Conservation (phyloP, 768 basidiomycete species). For the Dioszegia aurantiaca region DNA sequence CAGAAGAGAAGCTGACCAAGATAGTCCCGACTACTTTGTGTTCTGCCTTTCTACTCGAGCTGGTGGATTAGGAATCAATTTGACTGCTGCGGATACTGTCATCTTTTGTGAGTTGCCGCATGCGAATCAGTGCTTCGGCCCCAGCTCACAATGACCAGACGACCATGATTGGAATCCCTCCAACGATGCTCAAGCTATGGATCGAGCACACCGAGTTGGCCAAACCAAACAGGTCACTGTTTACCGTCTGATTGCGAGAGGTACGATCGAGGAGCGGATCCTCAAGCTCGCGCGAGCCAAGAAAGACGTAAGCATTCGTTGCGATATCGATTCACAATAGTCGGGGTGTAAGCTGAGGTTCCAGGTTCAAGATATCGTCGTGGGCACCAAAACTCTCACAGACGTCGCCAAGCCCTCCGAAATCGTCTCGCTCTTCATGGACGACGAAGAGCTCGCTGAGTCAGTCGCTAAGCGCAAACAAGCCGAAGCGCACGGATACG, state of each 20-base stretch:
- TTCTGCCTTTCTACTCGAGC: conserved; percentile 90
- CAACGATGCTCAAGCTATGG: conserved; percentile 98
- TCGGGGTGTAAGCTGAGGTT: conserved; percentile 2
- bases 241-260: conserved; percentile 78
- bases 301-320: conserved; percentile 73
- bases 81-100: conserved; percentile 75
- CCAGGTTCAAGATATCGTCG: conserved; percentile 97
- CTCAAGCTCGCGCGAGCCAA: conserved; percentile 92
- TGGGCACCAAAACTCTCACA: conserved; percentile 91
- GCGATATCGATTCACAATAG: no score
- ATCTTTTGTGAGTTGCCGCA: conserved; percentile 62
- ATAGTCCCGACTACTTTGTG: conserved; percentile 79
- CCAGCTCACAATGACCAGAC: conserved; percentile 50
- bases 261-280: conserved; percentile 75
- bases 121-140: not conserved
- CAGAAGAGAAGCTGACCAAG: not conserved
- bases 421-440: conserved; percentile 88
- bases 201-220: conserved; percentile 91
- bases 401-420: conserved; percentile 93
- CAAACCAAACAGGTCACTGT: conserved; percentile 97
- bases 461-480: conserved; percentile 50
- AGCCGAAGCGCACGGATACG: conserved; percentile 46
- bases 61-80: conserved; percentile 67
- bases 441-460: conserved; percentile 76
- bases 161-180: conserved; percentile 97